Conservation (phyloP, 164 flowering plant species). For the Malania oleifera region DNA sequence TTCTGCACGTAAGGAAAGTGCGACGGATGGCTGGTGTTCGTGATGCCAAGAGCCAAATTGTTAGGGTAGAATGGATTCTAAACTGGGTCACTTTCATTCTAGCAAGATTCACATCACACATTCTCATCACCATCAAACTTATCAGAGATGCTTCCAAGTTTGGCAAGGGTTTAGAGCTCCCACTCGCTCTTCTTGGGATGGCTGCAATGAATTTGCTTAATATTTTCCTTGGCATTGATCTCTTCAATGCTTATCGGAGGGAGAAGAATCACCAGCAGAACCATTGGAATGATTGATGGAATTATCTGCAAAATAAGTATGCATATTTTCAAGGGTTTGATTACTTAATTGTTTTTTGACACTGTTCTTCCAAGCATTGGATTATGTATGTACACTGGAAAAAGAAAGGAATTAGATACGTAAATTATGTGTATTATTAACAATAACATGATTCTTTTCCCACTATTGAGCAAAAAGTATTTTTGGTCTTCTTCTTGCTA, state of each 20-base stretch:
- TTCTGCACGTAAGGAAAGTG: slow-evolving; percentile 76
- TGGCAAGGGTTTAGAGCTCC: slow-evolving; percentile 71
- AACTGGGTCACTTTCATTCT: slow-evolving; percentile 62
- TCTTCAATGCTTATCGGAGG: slow-evolving; percentile 55
- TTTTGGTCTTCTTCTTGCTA: too few relatives aligned
- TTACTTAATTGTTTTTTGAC: too few relatives aligned
- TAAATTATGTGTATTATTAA: too few relatives aligned
- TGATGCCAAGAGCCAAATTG: slow-evolving; percentile 50
- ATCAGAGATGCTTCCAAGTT: slow-evolving; percentile 77
- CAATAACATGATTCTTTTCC: too few relatives aligned
- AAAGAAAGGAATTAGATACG: too few relatives aligned
- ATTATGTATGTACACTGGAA: too few relatives aligned
- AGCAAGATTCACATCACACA: slow-evolving; percentile 58
- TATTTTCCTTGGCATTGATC: slow-evolving; percentile 70
- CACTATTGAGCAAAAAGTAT: too few relatives aligned
- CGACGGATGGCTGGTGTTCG: slow-evolving; percentile 87
- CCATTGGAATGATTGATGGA: slow-evolving; percentile 20
- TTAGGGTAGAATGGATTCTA: slow-evolving; percentile 68
- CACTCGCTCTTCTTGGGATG: slow-evolving; percentile 87
- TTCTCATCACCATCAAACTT: slow-evolving; percentile 72
- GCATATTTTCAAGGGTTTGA: too few relatives aligned
- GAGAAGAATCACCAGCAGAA: slow-evolving; percentile 33
- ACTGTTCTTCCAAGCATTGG: too few relatives aligned
- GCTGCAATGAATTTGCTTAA: slow-evolving; percentile 87
- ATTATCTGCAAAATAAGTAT: too few relatives aligned